phyloP scores from a whole-genome alignment of 495 filamentous ascomycete species.

The Penicillium odoratum region DNA sequence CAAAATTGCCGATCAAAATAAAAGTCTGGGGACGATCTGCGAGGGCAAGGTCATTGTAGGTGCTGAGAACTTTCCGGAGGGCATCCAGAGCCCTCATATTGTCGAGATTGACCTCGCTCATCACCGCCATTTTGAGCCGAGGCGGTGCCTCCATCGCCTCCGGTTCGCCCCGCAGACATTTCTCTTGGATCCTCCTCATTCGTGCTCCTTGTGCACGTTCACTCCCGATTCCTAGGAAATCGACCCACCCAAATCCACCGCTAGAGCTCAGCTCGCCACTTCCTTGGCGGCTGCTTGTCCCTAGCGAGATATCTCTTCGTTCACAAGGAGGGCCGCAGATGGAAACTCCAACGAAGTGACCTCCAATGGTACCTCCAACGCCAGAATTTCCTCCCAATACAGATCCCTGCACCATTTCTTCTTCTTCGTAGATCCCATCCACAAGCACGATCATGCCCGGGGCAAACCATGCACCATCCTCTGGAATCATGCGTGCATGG shows the following conservation, averaged over 20 bases:
- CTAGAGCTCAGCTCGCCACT: slow-evolving; percentile 57
- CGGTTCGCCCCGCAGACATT: slow-evolving; percentile 29
- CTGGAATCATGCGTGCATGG: slow-evolving; percentile 77
- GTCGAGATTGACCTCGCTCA: slow-evolving; percentile 85
- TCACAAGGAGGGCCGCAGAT: slow-evolving; percentile 90
- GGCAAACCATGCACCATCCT: slow-evolving; percentile 84
- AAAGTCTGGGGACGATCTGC: slow-evolving; percentile 70
- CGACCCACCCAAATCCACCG: slow-evolving; percentile 92
- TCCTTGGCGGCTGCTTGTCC: slow-evolving; percentile 57
- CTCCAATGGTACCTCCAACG: slow-evolving; percentile 84
- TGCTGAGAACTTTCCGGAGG: slow-evolving; percentile 67
- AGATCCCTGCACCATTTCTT: slow-evolving; percentile 65
- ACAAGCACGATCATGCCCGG: slow-evolving; percentile 95
- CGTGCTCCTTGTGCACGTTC: slow-evolving; percentile 78
- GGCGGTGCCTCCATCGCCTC: slow-evolving; percentile 30
- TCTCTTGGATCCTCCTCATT: slow-evolving; percentile 75
- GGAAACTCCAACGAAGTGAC: slow-evolving; percentile 83
- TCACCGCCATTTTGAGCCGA: slow-evolving; percentile 61
- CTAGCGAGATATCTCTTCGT: slow-evolving; percentile 73
- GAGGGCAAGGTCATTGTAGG: slow-evolving; percentile 55
- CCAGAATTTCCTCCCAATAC: slow-evolving; percentile 73
- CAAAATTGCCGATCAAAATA: slow-evolving; percentile 83
- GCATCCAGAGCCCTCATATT: slow-evolving; percentile 73
- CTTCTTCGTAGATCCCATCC: slow-evolving; percentile 93
- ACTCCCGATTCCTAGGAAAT: slow-evolving; percentile 89